phyloP scores from a whole-genome alignment of 768 basidiomycete genomes.

The Candolleomyces aberdarensis region DNA sequence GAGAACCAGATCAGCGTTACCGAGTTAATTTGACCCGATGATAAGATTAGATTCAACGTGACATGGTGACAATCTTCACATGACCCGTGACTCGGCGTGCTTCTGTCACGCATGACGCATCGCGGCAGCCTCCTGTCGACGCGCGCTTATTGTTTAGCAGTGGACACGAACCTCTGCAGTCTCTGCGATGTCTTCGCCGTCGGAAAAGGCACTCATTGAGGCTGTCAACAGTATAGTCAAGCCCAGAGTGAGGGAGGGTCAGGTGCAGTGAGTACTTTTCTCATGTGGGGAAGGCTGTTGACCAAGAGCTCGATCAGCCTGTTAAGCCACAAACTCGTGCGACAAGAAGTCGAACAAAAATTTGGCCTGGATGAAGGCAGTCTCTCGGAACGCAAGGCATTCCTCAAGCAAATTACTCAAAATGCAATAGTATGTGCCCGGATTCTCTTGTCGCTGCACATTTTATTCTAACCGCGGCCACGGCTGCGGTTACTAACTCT shows the following conservation, averaged over 20 bases:
- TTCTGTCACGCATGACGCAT: too few relatives aligned
- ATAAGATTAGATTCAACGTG: background rate
- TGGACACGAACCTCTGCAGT: background rate
- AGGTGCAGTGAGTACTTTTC: background rate
- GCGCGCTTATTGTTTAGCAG: background rate
- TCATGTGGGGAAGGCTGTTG: background rate
- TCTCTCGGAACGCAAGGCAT: slow-evolving; percentile 38
- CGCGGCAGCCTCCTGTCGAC: background rate
- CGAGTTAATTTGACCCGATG: background rate
- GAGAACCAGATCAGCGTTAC: background rate
- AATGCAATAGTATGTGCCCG: slow-evolving; percentile 31
- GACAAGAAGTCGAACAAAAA: slow-evolving; percentile 45
- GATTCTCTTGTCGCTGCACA: background rate
- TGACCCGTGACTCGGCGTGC: too few relatives aligned
- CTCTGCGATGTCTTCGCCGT: background rate
- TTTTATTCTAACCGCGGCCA: background rate
- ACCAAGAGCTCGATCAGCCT: slow-evolving; percentile 22
- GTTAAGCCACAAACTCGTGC: slow-evolving; percentile 49
- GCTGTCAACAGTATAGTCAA: background rate
- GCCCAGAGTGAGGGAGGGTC: background rate
- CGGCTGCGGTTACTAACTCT: background rate
- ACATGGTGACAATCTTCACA: too few relatives aligned
- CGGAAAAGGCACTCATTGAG: background rate
- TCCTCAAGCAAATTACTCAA: slow-evolving; percentile 42
- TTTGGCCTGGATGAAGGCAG: slow-evolving; percentile 41